Percentiles rank a stretch among this genome's conserved stretches.
phyloP scores from a whole-genome alignment of 2,329 filamentous ascomycete species.

The Leptographium lundbergii region DNA sequence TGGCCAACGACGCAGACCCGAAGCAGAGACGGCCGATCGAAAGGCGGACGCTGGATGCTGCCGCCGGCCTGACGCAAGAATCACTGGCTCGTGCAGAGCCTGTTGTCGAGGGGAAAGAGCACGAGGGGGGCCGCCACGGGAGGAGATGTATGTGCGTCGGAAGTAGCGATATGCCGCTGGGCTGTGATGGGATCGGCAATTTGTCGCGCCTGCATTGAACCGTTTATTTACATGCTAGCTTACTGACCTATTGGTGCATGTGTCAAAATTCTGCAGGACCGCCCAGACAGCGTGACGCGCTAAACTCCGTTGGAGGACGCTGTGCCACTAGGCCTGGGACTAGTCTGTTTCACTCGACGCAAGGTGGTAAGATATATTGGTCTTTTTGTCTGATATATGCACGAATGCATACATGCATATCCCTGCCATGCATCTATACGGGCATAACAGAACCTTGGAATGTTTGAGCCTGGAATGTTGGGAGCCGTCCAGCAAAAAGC shows the following conservation, averaged over 20 bases:
- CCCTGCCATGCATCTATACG: no score
- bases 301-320: background rate
- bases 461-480: no score
- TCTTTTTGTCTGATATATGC: background rate
- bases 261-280: background rate
- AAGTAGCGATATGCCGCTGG: background rate
- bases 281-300: background rate
- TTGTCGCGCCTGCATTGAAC: background rate
- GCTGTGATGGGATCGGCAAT: background rate
- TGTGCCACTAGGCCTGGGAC: background rate
- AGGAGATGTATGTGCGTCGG: background rate
- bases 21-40: background rate
- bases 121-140: background rate
- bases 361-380: background rate
- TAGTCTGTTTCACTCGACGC: background rate
- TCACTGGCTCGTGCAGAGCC: background rate
- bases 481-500: no score
- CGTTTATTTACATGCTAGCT: background rate
- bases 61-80: background rate
- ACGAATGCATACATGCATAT: background rate
- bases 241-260: background rate
- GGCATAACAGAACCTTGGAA: no score
- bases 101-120: background rate
- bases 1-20: background rate
- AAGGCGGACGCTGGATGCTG: background rate